These are phyloP conservation scores for Sporothrix pseudoabietina DNA, from an alignment of 2,329 filamentous ascomycete genomes.

Conservation along the genomic window DNA sequence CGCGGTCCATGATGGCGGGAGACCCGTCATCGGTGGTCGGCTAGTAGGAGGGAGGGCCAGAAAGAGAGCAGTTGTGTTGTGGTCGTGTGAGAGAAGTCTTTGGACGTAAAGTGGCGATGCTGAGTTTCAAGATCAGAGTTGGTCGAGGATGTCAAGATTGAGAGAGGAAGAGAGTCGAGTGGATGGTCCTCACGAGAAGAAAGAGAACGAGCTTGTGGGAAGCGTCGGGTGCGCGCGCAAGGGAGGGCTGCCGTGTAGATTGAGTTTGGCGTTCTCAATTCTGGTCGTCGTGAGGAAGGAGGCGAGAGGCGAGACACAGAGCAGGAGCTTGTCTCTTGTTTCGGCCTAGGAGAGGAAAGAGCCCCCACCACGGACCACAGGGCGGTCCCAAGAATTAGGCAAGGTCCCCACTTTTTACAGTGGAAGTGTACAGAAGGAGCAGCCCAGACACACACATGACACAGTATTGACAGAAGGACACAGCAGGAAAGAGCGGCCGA, in stretches of 20 bases:
- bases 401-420: conserved; percentile 13
- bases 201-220: not conserved
- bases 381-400: not conserved
- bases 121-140: not conserved
- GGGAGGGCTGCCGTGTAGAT: conserved; percentile 1
- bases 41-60: not conserved
- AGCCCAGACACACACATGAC: not conserved
- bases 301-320: not conserved
- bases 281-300: not conserved
- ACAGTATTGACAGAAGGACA: too few relatives aligned
- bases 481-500: conserved; percentile 12
- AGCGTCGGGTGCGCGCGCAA: not conserved
- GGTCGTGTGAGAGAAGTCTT: not conserved
- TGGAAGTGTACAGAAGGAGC: not conserved
- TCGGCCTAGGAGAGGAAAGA: not conserved
- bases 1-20: conserved; percentile 32
- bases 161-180: not conserved
- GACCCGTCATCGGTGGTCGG: conserved; percentile 17
- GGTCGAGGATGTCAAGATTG: not conserved
- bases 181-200: not conserved
- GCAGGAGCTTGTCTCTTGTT: conserved; percentile 18
- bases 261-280: not conserved
- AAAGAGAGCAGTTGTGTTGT: not conserved
- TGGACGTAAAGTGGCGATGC: not conserved
- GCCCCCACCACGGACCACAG: not conserved